Evolutionary conservation across 2,329 filamentous ascomycete species (phyloP).

Genomic region (Fonsecaea erecta): DNA sequence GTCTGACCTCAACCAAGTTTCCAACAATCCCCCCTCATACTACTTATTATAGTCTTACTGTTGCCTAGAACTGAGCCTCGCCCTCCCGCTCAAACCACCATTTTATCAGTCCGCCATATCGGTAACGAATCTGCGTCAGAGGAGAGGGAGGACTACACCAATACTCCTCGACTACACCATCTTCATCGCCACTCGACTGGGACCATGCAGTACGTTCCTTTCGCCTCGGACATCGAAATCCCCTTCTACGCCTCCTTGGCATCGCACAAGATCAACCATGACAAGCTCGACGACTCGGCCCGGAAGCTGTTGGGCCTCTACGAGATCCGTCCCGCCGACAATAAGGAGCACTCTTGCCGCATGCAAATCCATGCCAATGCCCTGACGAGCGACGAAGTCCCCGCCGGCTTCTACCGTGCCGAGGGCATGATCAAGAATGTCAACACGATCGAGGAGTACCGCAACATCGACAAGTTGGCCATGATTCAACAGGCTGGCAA

Average conservation of each 20-base stretch:
- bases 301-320: conserved; percentile 86
- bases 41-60: neutral
- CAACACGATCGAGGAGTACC: conserved; percentile 94
- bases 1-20: neutral
- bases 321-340: conserved; percentile 74
- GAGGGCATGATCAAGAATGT: conserved; percentile 95
- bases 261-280: conserved; percentile 90
- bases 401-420: conserved; percentile 74
- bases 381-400: conserved; percentile 77
- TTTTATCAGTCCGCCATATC: neutral
- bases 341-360: conserved; percentile 76
- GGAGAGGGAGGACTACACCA: neutral
- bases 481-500: conserved; percentile 78
- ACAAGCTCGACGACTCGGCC: conserved; percentile 93
- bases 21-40: neutral
- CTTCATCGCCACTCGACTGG: neutral
- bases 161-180: neutral
- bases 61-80: neutral
- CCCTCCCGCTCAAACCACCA: neutral
- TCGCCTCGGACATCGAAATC: conserved; percentile 91
- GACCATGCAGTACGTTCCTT: conserved; percentile 77
- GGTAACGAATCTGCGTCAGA: neutral
- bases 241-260: conserved; percentile 95
- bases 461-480: conserved; percentile 75
- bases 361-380: conserved; percentile 91